Evolutionary conservation across 441 rosid species (phyloP).

Genomic region (Pelargonium australe): DNA sequence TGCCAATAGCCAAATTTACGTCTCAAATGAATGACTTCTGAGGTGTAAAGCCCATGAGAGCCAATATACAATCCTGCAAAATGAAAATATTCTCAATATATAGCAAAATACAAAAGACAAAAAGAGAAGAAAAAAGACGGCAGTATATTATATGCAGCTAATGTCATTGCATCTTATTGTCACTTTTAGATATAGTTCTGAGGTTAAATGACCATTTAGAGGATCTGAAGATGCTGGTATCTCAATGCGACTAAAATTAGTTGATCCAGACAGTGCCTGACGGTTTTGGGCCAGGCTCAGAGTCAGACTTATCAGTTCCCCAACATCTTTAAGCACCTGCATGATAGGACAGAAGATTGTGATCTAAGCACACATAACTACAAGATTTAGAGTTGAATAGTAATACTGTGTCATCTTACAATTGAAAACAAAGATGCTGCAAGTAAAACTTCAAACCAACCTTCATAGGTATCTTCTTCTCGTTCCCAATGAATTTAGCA

Average conservation of each 20-base stretch:
- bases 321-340: constrained; percentile 82
- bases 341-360: constrained; percentile 17
- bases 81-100: constrained; percentile 14
- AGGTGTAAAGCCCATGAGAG: constrained; percentile 74
- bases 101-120: constrained; percentile 16
- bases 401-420: constrained; percentile 9
- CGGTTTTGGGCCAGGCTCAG: constrained; percentile 65
- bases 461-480: constrained; percentile 85
- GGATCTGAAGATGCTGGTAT: constrained; percentile 61
- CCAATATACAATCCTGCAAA: constrained; percentile 82
- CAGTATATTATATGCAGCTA: constrained; percentile 12
- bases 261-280: constrained; percentile 72
- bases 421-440: neutral
- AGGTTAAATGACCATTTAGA: constrained; percentile 50
- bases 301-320: constrained; percentile 71
- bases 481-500: constrained; percentile 60
- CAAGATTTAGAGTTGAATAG: constrained; percentile 4
- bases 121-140: constrained; percentile 14
- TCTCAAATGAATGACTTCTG: constrained; percentile 80
- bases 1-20: constrained; percentile 88
- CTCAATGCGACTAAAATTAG: constrained; percentile 78
- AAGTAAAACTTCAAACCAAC: constrained; percentile 31
- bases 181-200: constrained; percentile 1
- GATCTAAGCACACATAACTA: constrained; percentile 14
- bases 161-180: constrained; percentile 12